These are phyloP conservation scores for Lichtheimia corymbifera DNA, from an alignment of 371 early-diverging fungal genomes.

Conservation along the genomic window DNA sequence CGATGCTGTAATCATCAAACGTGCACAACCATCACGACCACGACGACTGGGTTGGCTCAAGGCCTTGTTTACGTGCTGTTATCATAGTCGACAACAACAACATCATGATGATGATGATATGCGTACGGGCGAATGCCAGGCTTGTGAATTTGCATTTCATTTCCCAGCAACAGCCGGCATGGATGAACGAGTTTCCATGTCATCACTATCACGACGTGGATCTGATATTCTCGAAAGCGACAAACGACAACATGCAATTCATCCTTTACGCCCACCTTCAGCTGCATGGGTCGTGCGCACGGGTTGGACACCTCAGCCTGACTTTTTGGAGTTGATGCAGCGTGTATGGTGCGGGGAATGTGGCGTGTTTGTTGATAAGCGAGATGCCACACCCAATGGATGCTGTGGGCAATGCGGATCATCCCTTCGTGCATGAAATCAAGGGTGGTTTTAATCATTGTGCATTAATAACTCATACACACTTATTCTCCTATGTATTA, in stretches of 20 bases:
- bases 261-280: conserved; percentile 10
- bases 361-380: conserved; percentile 9
- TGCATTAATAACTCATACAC: not conserved
- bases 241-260: conserved; percentile 1
- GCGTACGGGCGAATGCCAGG: not conserved
- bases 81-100: not conserved
- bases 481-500: not conserved
- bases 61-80: not conserved
- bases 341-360: conserved; percentile 17
- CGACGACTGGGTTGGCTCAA: not conserved
- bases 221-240: conserved; percentile 13
- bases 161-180: not conserved
- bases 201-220: not conserved
- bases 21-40: no score
- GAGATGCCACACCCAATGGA: not conserved
- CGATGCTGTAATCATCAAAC: conserved; percentile 7
- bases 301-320: conserved; percentile 18
- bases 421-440: not conserved
- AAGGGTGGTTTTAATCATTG: not conserved
- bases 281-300: conserved; percentile 14
- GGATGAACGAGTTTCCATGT: no score
- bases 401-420: not conserved
- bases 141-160: conserved; percentile 2
- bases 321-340: conserved; percentile 12
- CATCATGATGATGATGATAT: no score